Base-by-base conservation (phyloP, 2,329 filamentous ascomycete genomes). In the Sclerotinia sclerotiorum region DNA sequence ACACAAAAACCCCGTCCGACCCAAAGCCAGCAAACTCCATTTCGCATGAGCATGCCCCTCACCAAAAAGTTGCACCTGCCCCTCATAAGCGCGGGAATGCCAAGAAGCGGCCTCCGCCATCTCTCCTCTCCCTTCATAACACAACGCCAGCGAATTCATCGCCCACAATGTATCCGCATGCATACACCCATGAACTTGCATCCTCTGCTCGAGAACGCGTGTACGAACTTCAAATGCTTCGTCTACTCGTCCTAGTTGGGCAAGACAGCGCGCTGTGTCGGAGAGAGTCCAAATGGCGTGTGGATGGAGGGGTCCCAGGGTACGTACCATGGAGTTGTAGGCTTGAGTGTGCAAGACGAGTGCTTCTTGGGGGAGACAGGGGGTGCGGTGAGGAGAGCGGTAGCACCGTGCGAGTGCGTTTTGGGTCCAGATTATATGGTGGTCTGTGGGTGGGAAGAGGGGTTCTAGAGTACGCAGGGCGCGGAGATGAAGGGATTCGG, bases 161-260 rank as follows among this genome's bases (percentile, higher is more conserved):
- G 65, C 65, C 65, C 65, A 63, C 57, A 67, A 19, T 0, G 65
- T 67, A 67, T 67, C 65, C 35, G 65, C 32, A 15, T 67, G 65
- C 39, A 19, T 35, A 0, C 2, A 2, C 0, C 65, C 65, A 32
- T 44, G 4, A 0, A 67, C 42, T 10, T 35, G 24, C 0, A 63
- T 19, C 21, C 65, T 17, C 57, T 67, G 65, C 0, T 62, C 56
- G 2, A 67, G 5, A 5, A 67, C 56, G 0, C 24, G 21, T 19
- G 35, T 11, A 1, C 65, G 29, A 7, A 46, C 27, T 15, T 54
- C 65, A 2, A 67, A 32, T 1, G 65, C 65, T 7, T 63, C 65
- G 4, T 67, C 35, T 3, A 32, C 4, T 13, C 46, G 17, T 0
- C 65, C 56, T 5, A 67, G 8, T 7, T 52, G 56, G 5, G 35